Conservation (phyloP, 306 rosid species). For the Argentina anserina region DNA sequence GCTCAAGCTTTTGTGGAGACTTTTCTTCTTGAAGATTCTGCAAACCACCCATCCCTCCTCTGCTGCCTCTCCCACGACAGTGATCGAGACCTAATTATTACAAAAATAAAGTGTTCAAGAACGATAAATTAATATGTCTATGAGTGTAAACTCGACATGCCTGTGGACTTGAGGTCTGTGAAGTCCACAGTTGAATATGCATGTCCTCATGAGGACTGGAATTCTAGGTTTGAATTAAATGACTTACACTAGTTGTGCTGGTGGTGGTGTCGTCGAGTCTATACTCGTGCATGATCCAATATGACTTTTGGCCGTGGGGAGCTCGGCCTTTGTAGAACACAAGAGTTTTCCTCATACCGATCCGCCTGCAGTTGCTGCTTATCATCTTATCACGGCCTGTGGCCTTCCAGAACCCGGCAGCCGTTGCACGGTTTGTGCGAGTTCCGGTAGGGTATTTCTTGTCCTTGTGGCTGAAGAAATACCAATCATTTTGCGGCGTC, state of each 20-base stretch:
- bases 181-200: neutral
- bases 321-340: constrained; percentile 96
- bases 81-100: constrained; percentile 29
- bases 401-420: constrained; percentile 96
- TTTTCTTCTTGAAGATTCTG: constrained; percentile 89
- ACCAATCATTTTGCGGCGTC: constrained; percentile 95
- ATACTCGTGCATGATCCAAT: constrained; percentile 98
- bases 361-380: constrained; percentile 54
- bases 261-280: constrained; percentile 66
- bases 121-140: neutral
- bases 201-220: neutral
- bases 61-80: constrained; percentile 49
- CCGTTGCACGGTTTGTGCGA: constrained; percentile 83
- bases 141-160: neutral
- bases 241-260: constrained; percentile 46
- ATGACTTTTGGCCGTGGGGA: constrained; percentile 89
- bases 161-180: neutral
- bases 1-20: constrained; percentile 65
- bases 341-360: constrained; percentile 94
- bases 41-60: constrained; percentile 99
- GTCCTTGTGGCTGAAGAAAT: constrained; percentile 93
- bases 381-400: constrained; percentile 93
- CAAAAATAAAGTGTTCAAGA: neutral
- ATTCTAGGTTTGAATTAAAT: neutral
- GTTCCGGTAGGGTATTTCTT: constrained; percentile 98